Evolutionary conservation across 2,329 filamentous ascomycete genomes (phyloP), one percentile per base, ranked within the genome.

Genomic region (Trichoderma afroharzianum): DNA sequence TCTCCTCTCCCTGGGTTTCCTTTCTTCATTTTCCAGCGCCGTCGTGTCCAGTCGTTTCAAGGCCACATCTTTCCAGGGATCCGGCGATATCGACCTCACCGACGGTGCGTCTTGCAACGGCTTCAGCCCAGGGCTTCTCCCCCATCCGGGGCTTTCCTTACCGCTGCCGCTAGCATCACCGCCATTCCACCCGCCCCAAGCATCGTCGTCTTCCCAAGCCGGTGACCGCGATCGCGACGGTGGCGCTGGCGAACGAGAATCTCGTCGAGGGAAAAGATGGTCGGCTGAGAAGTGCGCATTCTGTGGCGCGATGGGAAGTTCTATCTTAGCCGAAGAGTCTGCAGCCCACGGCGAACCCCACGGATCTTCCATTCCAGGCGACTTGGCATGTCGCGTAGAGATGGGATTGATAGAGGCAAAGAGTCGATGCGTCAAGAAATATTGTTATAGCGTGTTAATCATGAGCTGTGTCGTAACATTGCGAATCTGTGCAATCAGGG

Each of bases 281-380:
- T 78, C 78, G 66, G 74, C 64, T 2, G 78, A 75, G 32, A 81
- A 77, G 63, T 81, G 79, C 33, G 78, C 79, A 70, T 70, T 76
- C 39, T 78, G 76, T 53, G 79, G 81, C 72, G 79, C 78, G 70
- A 77, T 72, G 6, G 80, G 78, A 30, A 81, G 75, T 72, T 81
- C 77, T 76, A 76, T 78, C 74, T 76, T 86, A 79, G 77, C 81
- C 15, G 79, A 76, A 71, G 76, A 73, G 64, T 80, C 78, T 72
- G 82, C 82, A 72, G 85, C 83, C 88, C 88, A 89, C 80, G 88
- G 88, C 76, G 87, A 88, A 80, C 85, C 86, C 88, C 88, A 90
- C 76, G 88, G 87, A 87, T 90, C 87, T 79, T 90, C 88, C 88
- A 90, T 90, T 74, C 77, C 81, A 79, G 74, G 75, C 78, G 76